Evolutionary conservation across 2,329 filamentous ascomycete species (phyloP), one percentile per base, ranked within the genome.

Genomic region (Elsinoe arachidis): DNA sequence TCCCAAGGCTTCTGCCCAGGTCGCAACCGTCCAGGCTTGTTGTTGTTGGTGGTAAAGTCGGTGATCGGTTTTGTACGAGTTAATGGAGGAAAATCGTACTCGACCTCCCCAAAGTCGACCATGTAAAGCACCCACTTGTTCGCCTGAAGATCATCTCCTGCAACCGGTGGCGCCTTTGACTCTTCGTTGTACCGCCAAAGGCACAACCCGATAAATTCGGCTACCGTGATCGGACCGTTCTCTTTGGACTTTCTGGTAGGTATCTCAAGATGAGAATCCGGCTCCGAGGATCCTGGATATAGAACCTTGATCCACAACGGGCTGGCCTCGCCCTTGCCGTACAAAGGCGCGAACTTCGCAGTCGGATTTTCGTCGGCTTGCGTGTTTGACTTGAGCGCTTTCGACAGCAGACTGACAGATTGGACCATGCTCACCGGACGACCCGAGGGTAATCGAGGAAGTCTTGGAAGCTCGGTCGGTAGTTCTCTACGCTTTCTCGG

Each of bases 81-180:
- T 39, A 93, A 76, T 0, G 88, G 84, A 33, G 88, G 87, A 62
- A 93, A 93, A 66, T 93, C 89, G 62, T 90, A 87, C 63, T 95
- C 88, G 1, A 92, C 84, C 66, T 93, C 88, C 51, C 87, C 89
- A 57, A 88, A 87, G 67, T 93, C 83, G 7, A 91, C 87, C 83
- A 95, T 90, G 39, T 88, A 81, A 57, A 95, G 73, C 21, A 84
- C 88, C 86, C 87, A 93, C 75, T 84, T 84, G 66, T 92, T 92
- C 63, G 91, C 85, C 63, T 88, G 89, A 55, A 83, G 76, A 66
- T 89, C 88, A 53, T 84, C 80, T 1, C 74, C 68, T 0, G 82
- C 74, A 9, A 93, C 74, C 0, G 79, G 68, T 2, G 88, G 88
- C 61, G 90, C 81, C 26, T 83, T 75, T 63, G 87, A 87, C 67